Evolutionary conservation across 1,139 yeast species (phyloP).

Genomic region (Geotrichum aggregatum): DNA sequence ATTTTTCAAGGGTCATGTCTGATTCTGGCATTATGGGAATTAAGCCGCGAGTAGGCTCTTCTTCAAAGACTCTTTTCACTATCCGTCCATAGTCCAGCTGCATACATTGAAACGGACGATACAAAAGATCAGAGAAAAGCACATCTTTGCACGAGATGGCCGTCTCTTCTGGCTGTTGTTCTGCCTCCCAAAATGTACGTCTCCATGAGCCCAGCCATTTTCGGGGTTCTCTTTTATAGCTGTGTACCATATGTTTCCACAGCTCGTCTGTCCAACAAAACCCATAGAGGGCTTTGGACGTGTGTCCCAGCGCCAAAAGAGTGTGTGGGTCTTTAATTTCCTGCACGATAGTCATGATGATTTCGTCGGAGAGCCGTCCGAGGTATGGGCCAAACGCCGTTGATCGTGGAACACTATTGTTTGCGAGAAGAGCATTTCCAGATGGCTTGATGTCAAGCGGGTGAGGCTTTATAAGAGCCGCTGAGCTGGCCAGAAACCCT

Average conservation of each 20-base stretch:
- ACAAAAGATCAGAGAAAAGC: slow-evolving; percentile 59
- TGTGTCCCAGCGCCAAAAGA: slow-evolving; percentile 50
- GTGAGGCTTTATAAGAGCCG: slow-evolving; percentile 39
- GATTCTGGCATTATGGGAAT: slow-evolving; percentile 28
- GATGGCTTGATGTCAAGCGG: slow-evolving; percentile 73
- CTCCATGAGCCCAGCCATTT: slow-evolving; percentile 82
- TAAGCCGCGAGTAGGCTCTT: slow-evolving; percentile 22
- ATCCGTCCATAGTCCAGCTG: slow-evolving; percentile 53
- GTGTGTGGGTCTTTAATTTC: slow-evolving; percentile 48
- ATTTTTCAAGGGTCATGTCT: slow-evolving; percentile 45
- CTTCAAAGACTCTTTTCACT: slow-evolving; percentile 25
- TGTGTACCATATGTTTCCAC: slow-evolving; percentile 58
- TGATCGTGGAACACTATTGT: slow-evolving; percentile 36
- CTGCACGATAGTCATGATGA: slow-evolving; percentile 34
- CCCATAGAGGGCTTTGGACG: slow-evolving; percentile 68
- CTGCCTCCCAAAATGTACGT: slow-evolving; percentile 47
- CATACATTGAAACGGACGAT: slow-evolving; percentile 75
- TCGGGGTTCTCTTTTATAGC: slow-evolving; percentile 25
- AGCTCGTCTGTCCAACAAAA: slow-evolving; percentile 62
- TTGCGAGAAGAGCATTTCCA: slow-evolving; percentile 51
- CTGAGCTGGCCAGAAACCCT: slow-evolving; percentile 13
- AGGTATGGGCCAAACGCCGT: slow-evolving; percentile 52
- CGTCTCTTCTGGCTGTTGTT: slow-evolving; percentile 42
- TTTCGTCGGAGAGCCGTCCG: slow-evolving; percentile 52
- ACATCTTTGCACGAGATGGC: slow-evolving; percentile 37